These are phyloP conservation scores for Phytophthora cactorum DNA, from an alignment of 352 stramenopile genomes.

Conservation along the genomic window DNA sequence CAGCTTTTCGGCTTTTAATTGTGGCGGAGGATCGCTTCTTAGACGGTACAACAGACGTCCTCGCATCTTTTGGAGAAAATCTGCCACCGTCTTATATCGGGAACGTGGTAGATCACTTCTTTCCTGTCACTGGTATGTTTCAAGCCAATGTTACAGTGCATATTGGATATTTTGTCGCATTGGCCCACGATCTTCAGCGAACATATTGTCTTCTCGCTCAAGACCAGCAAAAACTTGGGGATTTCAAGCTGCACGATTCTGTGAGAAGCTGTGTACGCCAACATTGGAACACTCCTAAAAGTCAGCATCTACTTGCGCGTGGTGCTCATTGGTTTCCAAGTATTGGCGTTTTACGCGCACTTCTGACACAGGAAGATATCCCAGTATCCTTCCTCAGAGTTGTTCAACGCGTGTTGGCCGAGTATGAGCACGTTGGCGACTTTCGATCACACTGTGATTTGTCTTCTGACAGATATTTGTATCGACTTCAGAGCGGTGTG, in stretches of 20 bases:
- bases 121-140: slow-evolving; percentile 29
- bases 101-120: slow-evolving; percentile 38
- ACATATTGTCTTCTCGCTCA: slow-evolving; percentile 22
- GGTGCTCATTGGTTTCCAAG: slow-evolving; percentile 53
- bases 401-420: slow-evolving; percentile 35
- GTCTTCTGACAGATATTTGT: slow-evolving; percentile 34
- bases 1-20: slow-evolving; percentile 39
- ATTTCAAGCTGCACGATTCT: slow-evolving; percentile 18
- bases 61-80: background rate
- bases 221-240: background rate
- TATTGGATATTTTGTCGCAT: slow-evolving; percentile 34
- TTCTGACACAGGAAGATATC: slow-evolving; percentile 42
- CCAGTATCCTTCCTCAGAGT: slow-evolving; percentile 38
- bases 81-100: slow-evolving; percentile 28
- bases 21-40: slow-evolving; percentile 33
- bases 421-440: slow-evolving; percentile 53
- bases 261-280: slow-evolving; percentile 48
- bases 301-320: slow-evolving; percentile 37
- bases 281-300: slow-evolving; percentile 48
- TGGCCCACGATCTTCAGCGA: slow-evolving; percentile 45
- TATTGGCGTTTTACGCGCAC: slow-evolving; percentile 43
- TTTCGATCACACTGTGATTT: slow-evolving; percentile 4
- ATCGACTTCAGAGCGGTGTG: slow-evolving; percentile 29
- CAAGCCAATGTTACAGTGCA: slow-evolving; percentile 45
- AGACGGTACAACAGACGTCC: slow-evolving; percentile 12